Base-by-base conservation (phyloP, 2,329 filamentous ascomycete genomes). In the Ophiosphaerella herpotricha region DNA sequence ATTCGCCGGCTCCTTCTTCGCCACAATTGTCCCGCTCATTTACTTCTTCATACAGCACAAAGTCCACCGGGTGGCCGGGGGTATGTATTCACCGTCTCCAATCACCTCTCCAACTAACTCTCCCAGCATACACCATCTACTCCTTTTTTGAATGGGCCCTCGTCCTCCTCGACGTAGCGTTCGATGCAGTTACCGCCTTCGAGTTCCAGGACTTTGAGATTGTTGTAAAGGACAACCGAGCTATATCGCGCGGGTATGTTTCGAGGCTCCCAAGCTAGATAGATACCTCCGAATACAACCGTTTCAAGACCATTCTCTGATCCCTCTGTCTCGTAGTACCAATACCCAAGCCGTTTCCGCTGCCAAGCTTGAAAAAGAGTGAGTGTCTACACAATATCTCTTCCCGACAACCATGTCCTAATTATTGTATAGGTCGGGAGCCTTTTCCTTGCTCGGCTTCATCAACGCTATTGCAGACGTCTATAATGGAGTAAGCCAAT, bases 11-110 rank as follows among this genome's bases (percentile, higher is more conserved):
- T 81, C 86, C 35, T 99, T 99, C 78, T 99, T 97, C 68, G 90
- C 88, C 44, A 95, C 91, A 4, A 81, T 99, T 26, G 82, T 97
- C 40, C 92, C 92, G 26, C 78, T 99, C 71, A 83, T 97, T 16
- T 97, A 97, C 78, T 99, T 91, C 73, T 99, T 97, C 72, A 96
- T 99, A 58, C 94, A 97, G 74, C 94, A 99, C 80, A 99, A 99
- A 76, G 90, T 99, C 44, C 91, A 99, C 73, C 90, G 87, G 52
- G 85, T 97, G 54, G 82, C 94, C 50, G 94, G 94, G 82, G 94
- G 93, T 97, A 80, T 74, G 86, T 64, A 41, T 39, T 7, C 5
- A n/a, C 11, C 12, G 35, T 33, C 46, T 16, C 32, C 16, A 18
- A 26, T 18, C 14, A 45, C 8, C 24, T n/a, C n/a, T 40, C 14